Evolutionary conservation across 805 yeast species (phyloP), one percentile per base, ranked within the genome.

Genomic region (Starmerella bombicola): DNA sequence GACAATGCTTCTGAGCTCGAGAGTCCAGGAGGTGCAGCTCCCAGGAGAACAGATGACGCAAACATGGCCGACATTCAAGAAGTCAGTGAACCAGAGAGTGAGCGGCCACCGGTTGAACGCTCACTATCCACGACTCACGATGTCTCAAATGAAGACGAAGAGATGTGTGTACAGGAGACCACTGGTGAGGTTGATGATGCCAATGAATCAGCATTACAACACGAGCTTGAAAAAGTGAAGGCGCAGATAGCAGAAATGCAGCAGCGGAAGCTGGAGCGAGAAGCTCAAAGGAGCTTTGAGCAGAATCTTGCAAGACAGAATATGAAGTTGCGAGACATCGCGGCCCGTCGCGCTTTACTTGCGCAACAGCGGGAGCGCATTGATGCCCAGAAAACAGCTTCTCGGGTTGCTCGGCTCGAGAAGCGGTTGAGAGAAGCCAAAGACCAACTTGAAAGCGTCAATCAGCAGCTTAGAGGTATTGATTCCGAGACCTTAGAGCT

Each of bases 331-430:
- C 30, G 42, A 4, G 42, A 28, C 8, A 45, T 47, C 10, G 50
- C 46, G 5, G 19, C 38, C 17, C 36, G 33, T 30, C 44, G 45
- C 12, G 43, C 45, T 15, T 20, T 33, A 25, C 45, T 46, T 16
- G 17, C 20, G 18, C 33, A 34, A 28, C 15, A 40, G 12, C 36
- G 41, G 8, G 35, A 40, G 25, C 10, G 17, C 19, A 25, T 39
- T 29, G 25, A 37, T 20, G 6, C 45, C 6, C 21, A 36, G 7
- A 34, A 28, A 17, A 23, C 33, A 12, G 22, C 38, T 9, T 21
- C 21, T 17, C 44, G 40, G 13, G 47, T 52, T 13, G 37, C 40
- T 10, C 21, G 22, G 19, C 41, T 51, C 20, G 50, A 49, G 32
- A 6, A 28, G 5, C 16, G 26, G 23, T 42, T 51, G 23, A 38